Evolutionary conservation across 257 asterid genomes (phyloP).

Genomic region (Solanum sitiens): DNA sequence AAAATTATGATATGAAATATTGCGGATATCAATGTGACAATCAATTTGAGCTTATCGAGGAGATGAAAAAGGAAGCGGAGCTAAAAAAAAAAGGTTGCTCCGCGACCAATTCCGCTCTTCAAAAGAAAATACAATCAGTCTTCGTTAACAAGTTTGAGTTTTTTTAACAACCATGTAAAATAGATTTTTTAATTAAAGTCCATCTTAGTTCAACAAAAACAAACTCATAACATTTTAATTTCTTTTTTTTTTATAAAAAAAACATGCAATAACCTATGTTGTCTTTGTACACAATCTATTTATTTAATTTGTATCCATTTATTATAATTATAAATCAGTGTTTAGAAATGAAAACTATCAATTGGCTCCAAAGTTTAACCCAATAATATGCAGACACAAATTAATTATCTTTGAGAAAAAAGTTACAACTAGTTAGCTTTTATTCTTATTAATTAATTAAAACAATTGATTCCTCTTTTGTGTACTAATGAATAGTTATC

Average conservation of each 20-base stretch:
- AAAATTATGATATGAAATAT: background rate
- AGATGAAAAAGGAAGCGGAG: no score
- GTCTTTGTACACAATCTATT: background rate
- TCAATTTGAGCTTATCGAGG: no score
- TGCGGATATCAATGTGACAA: no score
- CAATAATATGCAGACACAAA: background rate
- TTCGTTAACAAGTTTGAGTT: background rate
- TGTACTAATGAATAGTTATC: background rate
- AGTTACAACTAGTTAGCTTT: background rate
- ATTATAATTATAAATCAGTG: background rate
- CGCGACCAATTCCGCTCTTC: background rate
- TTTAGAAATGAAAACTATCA: background rate
- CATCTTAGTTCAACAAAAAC: background rate
- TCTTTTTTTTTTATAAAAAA: background rate
- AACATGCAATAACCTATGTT: background rate
- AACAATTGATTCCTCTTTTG: background rate
- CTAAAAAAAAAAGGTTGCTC: background rate
- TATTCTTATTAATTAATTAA: background rate
- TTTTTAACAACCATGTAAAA: background rate
- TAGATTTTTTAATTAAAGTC: background rate
- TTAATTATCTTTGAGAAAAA: background rate
- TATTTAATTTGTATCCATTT: background rate
- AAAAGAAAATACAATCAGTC: background rate
- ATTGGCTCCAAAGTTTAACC: background rate
- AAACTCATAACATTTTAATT: background rate